Evolutionary conservation across 306 rosid species (phyloP), one percentile per base, ranked within the genome.

Genomic region (Trichosanthes cucumerina): DNA sequence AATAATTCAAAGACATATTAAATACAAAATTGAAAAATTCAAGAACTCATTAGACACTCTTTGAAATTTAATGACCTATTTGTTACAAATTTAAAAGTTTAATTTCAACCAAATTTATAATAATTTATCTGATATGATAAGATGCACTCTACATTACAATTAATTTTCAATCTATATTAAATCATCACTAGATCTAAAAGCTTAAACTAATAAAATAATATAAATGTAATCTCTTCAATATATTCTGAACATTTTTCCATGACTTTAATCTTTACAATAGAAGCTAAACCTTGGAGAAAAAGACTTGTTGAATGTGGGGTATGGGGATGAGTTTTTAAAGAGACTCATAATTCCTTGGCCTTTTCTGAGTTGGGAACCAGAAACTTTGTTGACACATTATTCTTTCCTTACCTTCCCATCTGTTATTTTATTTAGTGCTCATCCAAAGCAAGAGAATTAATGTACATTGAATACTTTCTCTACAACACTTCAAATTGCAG

Each of bases 351-450:
- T 41, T 68, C 33, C 52, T n/a, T 19, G 11, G 38, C n/a, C 36
- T 70, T 23, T 41, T 1, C 16, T 39, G 53, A 68, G 50, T 39
- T 39, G 74, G 47, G 47, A 68, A 39, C 50, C 28, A 68, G 9
- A 26, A 26, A 62, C 39, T 62, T 28, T 69, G 54, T 69, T 69
- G 5, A 11, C 47, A 43, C 50, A 23, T 43, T 43, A 47, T 12
- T 70, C 18, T 23, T 44, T 70, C 76, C 56, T 44, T 41, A 23
- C 76, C 56, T 43, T 71, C 76, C 76, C 31, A 71, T 46, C 57
- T 71, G 76, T 71, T 71, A 6, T 70, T 26, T 46, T 24, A 71
- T 71, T 71, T 26, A 46, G 23, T 71, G 53, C 7, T 44, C 39
- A 24, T 71, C 53, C 57, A 43, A 71, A 71, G 15, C 53, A 43